Evolutionary conservation across 164 flowering plant genomes (phyloP), one percentile per base, ranked within the genome.

Genomic region (Cinnamomum micranthum): DNA sequence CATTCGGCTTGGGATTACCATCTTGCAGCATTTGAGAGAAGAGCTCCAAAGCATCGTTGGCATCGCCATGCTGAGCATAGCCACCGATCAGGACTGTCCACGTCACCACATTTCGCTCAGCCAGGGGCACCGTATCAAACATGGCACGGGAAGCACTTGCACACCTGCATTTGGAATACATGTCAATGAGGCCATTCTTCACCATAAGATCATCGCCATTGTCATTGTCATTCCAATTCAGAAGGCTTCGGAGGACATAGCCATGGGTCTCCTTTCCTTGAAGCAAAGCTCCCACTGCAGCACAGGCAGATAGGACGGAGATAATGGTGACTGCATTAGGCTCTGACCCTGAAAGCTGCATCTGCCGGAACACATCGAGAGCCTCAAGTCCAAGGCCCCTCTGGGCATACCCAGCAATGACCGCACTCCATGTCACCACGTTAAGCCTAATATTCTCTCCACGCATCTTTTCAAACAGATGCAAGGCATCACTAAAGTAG

Each of bases 41-140:
- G 51, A 89, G 86, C 33, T 79, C 35, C 47, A 91, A 72, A 17
- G 98, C 90, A 22, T 82, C 83, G 71, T 87, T 87, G 25, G 97
- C 90, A 70, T 90, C 90, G 11, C 91, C 97, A 51, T 89, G 88
- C 65, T 89, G 94, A 13, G 95, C 92, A 76, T 86, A 85, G 17
- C 93, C 98, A 68, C 94, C 96, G 71, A 93, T 90, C 88, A 93
- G 85, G 69, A 79, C 87, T 10, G 97, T 92, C 97, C 97, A 92
- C n/a, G 95, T 88, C 50, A 92, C 95, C 28, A 92, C 97, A 81
- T 84, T 76, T 73, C 88, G 85, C 52, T 86, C 78, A 15, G 72
- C 68, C 20, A 65, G 66, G 1, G 79, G 25, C 35, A 88, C 69
- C 0, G 76, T 83, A 68, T 88, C 80, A 67, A 92, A 92, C 63